A percentile compares a stretch with the other conserved stretches of the same genome.
phyloP scores from a whole-genome alignment of 176 grass and related monocot species.

The Metroxylon sagu region DNA sequence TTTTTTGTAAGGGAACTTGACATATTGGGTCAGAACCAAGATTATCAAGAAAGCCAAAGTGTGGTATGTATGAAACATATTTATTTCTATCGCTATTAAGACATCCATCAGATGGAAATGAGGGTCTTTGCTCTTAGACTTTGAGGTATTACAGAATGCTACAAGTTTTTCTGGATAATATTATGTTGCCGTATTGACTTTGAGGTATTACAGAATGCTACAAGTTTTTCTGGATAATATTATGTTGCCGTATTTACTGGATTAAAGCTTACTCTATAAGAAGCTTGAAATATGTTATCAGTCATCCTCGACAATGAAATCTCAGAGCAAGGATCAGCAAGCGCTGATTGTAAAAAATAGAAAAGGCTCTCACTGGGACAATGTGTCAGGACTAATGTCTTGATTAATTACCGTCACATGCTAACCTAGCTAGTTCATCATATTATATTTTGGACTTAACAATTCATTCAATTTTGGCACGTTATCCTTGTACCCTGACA shows the following conservation, averaged over 20 bases:
- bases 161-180: background rate
- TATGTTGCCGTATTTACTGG: background rate
- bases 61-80: constrained; percentile 21
- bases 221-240: background rate
- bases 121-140: background rate
- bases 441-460: too few species aligned
- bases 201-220: constrained; percentile 2
- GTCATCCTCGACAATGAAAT: background rate
- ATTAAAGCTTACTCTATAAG: constrained; percentile 4
- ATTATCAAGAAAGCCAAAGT: constrained; percentile 3
- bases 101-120: constrained; percentile 5
- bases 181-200: background rate
- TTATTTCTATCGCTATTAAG: constrained; percentile 4
- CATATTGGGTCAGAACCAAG: constrained; percentile 4
- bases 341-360: constrained; percentile 3
- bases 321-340: background rate
- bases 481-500: too few species aligned
- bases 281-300: background rate
- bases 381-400: background rate
- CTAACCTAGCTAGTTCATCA: too few species aligned
- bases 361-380: constrained; percentile 1
- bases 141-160: constrained; percentile 7
- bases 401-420: too few species aligned
- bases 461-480: too few species aligned
- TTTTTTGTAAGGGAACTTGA: constrained; percentile 13